phyloP scores from a whole-genome alignment of 1,139 yeast species.

The Candida dubliniensis region DNA sequence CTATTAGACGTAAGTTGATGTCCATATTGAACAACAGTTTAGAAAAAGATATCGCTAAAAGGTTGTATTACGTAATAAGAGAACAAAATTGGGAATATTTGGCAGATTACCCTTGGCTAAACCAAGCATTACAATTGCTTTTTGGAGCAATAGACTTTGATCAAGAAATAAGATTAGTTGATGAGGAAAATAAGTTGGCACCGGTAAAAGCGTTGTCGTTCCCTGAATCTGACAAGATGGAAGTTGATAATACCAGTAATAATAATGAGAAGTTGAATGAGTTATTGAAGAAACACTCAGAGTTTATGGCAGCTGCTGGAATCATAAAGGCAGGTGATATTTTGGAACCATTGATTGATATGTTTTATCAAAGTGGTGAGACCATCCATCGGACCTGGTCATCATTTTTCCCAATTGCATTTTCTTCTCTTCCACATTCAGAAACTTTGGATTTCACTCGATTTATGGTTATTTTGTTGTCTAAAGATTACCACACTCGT shows the following conservation, averaged over 20 bases:
- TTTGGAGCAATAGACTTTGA: constrained; percentile 72
- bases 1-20: constrained; percentile 78
- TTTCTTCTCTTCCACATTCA: constrained; percentile 68
- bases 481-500: constrained; percentile 88
- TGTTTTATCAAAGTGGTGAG: constrained; percentile 80
- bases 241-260: constrained; percentile 22
- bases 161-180: constrained; percentile 43
- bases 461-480: constrained; percentile 71
- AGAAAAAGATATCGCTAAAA: constrained; percentile 74
- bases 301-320: constrained; percentile 49
- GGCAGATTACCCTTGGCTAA: constrained; percentile 92
- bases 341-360: constrained; percentile 69
- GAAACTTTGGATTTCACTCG: constrained; percentile 84
- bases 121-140: constrained; percentile 86
- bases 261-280: constrained; percentile 21
- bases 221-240: constrained; percentile 26
- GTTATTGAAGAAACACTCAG: constrained; percentile 51
- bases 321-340: constrained; percentile 58
- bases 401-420: constrained; percentile 77
- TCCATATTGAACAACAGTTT: constrained; percentile 74
- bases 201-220: constrained; percentile 50
- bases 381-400: constrained; percentile 87
- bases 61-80: constrained; percentile 79
- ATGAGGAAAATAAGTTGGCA: constrained; percentile 56
- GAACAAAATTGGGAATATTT: constrained; percentile 97